Evolutionary conservation across 148 eudicot species (phyloP).

Genomic region (Vaccinium myrtillus): DNA sequence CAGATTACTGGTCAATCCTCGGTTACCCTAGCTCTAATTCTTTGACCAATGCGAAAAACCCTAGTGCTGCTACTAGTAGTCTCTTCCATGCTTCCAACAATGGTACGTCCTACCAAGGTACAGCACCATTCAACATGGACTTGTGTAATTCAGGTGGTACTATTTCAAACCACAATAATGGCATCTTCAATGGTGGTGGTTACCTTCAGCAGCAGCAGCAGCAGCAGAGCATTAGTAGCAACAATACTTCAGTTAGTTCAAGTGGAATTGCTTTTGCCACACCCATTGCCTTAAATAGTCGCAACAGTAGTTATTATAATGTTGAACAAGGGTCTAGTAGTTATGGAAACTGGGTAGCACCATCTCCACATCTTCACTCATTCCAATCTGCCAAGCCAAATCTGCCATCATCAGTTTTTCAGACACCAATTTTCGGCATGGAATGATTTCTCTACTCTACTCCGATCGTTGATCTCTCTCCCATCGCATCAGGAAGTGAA

Average conservation of each 20-base stretch:
- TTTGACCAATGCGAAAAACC: conserved; percentile 6
- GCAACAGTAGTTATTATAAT: neutral
- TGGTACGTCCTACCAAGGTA: conserved; percentile 8
- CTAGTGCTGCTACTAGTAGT: neutral
- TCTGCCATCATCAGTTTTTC: conserved; percentile 34
- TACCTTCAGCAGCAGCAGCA: conserved; percentile 32
- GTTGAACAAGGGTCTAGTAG: conserved; percentile 19
- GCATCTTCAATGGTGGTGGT: conserved; percentile 25
- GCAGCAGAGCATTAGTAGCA: conserved; percentile 24
- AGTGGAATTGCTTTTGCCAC: conserved; percentile 22
- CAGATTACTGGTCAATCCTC: conserved; percentile 37
- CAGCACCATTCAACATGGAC: conserved; percentile 30
- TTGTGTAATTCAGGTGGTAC: neutral
- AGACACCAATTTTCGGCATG: conserved; percentile 75
- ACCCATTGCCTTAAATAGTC: conserved; percentile 23
- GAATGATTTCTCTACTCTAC: conserved; percentile 32
- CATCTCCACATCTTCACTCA: conserved; percentile 40
- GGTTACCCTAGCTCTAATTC: conserved; percentile 20
- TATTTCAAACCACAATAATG: conserved; percentile 10
- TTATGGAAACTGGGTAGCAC: conserved; percentile 42
- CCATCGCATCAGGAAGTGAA: conserved; percentile 5
- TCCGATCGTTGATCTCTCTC: neutral
- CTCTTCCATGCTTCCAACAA: conserved; percentile 13
- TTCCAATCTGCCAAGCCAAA: conserved; percentile 33
- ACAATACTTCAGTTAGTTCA: neutral